A percentile compares a stretch with the other conserved stretches of the same genome.
Evolutionary conservation across 176 grass and related monocot genomes (phyloP).

Genomic region (Musa troglodytarum): DNA sequence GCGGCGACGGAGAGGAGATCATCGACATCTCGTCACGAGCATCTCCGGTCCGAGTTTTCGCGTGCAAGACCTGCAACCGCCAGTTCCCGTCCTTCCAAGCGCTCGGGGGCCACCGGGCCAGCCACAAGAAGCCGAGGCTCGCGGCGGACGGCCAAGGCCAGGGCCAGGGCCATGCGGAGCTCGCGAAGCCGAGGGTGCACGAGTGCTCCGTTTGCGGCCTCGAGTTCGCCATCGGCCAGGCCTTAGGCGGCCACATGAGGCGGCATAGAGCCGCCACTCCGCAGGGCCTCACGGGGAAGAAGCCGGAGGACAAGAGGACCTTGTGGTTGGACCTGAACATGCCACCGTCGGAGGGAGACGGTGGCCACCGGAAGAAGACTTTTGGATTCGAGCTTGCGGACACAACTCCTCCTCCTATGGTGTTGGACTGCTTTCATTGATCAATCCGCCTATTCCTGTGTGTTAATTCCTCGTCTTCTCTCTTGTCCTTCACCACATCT

Average conservation of each 20-base stretch:
- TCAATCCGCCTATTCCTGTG: neutral
- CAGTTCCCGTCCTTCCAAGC: slow-evolving; percentile 10
- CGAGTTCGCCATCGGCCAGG: slow-evolving; percentile 10
- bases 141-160: neutral
- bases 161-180: neutral
- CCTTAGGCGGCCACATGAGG: neutral
- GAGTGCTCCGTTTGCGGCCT: slow-evolving; percentile 6
- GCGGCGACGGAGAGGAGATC: neutral
- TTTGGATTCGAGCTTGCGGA: neutral
- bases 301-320: neutral
- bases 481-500: no score
- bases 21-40: neutral
- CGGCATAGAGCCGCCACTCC: neutral
- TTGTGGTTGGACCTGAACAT: slow-evolving; percentile 3
- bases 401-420: neutral
- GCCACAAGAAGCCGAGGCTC: slow-evolving; percentile 9
- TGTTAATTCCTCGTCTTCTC: no score
- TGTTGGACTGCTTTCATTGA: slow-evolving; percentile 1
- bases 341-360: neutral
- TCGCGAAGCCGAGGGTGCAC: neutral
- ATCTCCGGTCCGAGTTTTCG: neutral
- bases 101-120: neutral
- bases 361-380: neutral
- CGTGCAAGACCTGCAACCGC: slow-evolving; percentile 9
- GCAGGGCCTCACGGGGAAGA: neutral